Evolutionary conservation across 2,329 filamentous ascomycete species (phyloP).

Genomic region (Ceratocystis lukuohia): DNA sequence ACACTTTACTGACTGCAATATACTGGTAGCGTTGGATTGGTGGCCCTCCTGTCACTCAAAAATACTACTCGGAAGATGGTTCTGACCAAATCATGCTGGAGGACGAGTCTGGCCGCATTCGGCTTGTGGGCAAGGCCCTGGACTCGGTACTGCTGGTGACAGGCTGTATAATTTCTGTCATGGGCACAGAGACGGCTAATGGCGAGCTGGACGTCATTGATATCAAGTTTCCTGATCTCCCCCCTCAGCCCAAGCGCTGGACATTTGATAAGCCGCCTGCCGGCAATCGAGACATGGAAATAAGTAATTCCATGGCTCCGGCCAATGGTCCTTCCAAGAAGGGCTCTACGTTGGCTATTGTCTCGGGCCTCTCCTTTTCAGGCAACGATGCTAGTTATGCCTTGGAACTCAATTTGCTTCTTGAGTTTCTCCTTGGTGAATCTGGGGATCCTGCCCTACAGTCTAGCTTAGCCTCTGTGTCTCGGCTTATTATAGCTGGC

Average conservation of each 20-base stretch:
- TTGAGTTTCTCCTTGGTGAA: constrained; percentile 82
- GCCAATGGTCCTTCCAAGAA: constrained; percentile 33
- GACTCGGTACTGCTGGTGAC: constrained; percentile 65
- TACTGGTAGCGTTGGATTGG: constrained; percentile 65
- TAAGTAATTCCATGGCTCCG: constrained; percentile 34
- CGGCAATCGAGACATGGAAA: constrained; percentile 40
- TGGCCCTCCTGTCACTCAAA: constrained; percentile 61
- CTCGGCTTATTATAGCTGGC: constrained; percentile 77
- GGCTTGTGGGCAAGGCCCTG: constrained; percentile 59
- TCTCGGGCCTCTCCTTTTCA: constrained; percentile 78
- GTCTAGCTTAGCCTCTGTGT: constrained; percentile 51
- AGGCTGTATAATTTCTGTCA: constrained; percentile 82
- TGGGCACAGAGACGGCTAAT: constrained; percentile 84
- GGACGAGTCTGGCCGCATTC: constrained; percentile 83
- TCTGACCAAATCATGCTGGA: constrained; percentile 71
- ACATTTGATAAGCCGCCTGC: constrained; percentile 41
- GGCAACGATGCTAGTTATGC: constrained; percentile 59
- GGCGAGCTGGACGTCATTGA: constrained; percentile 90
- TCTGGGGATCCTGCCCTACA: constrained; percentile 49
- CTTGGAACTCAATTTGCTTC: constrained; percentile 60
- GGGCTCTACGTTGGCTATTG: constrained; percentile 50
- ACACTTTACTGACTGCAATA: not conserved
- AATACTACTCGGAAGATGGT: constrained; percentile 54
- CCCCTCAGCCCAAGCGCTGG: constrained; percentile 73
- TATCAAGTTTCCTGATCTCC: constrained; percentile 73